Percentiles rank a stretch among this genome's conserved stretches.
Conservation (phyloP, 257 asterid genomes). For the Verbena officinalis region DNA sequence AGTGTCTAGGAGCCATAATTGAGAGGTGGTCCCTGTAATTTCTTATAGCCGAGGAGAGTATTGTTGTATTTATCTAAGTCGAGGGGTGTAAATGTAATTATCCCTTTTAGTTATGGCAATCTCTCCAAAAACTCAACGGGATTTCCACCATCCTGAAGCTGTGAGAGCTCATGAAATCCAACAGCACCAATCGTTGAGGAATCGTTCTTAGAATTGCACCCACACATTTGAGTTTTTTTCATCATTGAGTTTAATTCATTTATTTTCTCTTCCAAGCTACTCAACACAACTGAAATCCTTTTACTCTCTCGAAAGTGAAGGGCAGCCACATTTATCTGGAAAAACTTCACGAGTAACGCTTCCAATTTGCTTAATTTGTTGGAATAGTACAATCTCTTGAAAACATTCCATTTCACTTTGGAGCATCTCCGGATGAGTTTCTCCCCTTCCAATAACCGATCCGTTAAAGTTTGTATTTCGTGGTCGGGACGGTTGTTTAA, state of each 20-base stretch:
- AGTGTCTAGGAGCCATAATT: too few relatives aligned
- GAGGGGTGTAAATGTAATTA: too few relatives aligned
- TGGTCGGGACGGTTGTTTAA: constrained; percentile 26
- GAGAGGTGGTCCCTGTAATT: too few relatives aligned
- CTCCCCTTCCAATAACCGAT: constrained; percentile 24
- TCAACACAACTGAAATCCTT: constrained; percentile 24
- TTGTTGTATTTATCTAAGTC: too few relatives aligned
- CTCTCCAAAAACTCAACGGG: too few relatives aligned
- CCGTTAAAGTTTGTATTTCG: constrained; percentile 26
- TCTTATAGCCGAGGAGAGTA: too few relatives aligned
- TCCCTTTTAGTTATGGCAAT: too few relatives aligned
- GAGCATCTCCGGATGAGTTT: constrained; percentile 31
- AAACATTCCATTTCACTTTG: constrained; percentile 25
- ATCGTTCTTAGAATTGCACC: not conserved
- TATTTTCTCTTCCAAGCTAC: constrained; percentile 22
- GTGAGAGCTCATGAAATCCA: too few relatives aligned
- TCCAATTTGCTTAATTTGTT: constrained; percentile 33
- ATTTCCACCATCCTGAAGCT: too few relatives aligned
- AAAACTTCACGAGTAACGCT: constrained; percentile 14
- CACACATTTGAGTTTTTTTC: not conserved
- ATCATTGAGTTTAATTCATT: constrained; percentile 21
- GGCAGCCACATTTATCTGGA: constrained; percentile 34
- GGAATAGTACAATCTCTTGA: constrained; percentile 30
- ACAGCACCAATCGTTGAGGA: constrained; percentile 4
- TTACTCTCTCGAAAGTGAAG: constrained; percentile 35